Base-by-base conservation (phyloP, 2,329 filamentous ascomycete species). In the Penicillium sclerotigenum region DNA sequence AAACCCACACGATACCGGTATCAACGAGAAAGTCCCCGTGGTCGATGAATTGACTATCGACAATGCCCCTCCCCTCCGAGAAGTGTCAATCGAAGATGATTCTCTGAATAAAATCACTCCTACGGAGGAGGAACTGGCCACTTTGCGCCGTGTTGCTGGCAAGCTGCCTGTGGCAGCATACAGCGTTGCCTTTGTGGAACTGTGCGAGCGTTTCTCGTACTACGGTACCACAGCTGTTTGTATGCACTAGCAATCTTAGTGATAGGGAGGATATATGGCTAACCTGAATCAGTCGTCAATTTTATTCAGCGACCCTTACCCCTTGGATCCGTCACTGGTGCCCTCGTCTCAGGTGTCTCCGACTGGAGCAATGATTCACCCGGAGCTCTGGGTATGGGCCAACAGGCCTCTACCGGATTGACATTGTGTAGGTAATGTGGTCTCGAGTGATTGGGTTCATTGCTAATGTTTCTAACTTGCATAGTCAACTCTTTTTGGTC, bases 181-280 rank as follows among this genome's bases (percentile, higher is more conserved):
- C 74, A 86, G 84, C 26, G 83, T 91, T 57, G 87, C 86, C 46
- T 85, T 90, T 59, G 83, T 88, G 57, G 88, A 91, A 73, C 76
- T 90, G 54, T 89, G 86, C 75, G 88, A 91, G 75, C 85, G 88
- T 47, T 90, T 89, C 75, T 87, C 85, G 14, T 91, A 90, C 81
- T 90, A 91, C 67, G 88, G 88, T 52, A 86, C 85, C 5, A 81
- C 83, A 41, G 80, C 86, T 31, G 78, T 89, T 29, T 89, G 87
- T 82, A 78, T 61, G 79, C 77, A 22, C 8, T 26, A 20, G 41
- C 57, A n/a, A 29, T 10, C 18, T 7, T 47, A 1, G 10, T 16
- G 5, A 14, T n/a, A 7, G 8, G 14, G 3, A n/a, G 22, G 10
- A 20, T n/a, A 26, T 3, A 43, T 20, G n/a, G 34, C 52, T 68